A percentile compares a stretch with the other conserved stretches of the same genome.
Evolutionary conservation across 2,329 filamentous ascomycete genomes (phyloP).

Genomic region (Lachnellula cervina): DNA sequence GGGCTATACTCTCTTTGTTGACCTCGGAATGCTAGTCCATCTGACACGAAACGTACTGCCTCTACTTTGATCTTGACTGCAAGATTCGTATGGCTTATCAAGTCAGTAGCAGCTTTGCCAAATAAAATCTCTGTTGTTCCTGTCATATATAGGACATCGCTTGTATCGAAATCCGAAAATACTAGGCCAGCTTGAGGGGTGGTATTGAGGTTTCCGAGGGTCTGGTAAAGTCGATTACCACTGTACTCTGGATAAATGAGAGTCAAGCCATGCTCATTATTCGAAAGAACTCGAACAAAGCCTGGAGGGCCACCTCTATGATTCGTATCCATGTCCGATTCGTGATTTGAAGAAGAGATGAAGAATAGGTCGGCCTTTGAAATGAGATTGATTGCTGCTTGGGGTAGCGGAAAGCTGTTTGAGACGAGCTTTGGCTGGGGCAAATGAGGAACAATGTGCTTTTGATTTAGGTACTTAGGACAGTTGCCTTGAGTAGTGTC

Average conservation of each 20-base stretch:
- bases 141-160: constrained; percentile 67
- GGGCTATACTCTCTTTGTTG: constrained; percentile 56
- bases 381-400: constrained; percentile 45
- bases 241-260: constrained; percentile 77
- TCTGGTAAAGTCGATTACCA: constrained; percentile 80
- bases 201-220: constrained; percentile 67
- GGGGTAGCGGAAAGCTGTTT: constrained; percentile 34
- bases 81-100: constrained; percentile 67
- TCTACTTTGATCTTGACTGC: constrained; percentile 63
- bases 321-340: constrained; percentile 74
- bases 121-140: constrained; percentile 63
- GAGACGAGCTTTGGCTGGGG: constrained; percentile 50
- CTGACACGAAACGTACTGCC: constrained; percentile 56
- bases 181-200: constrained; percentile 65
- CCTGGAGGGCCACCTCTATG: constrained; percentile 70
- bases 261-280: constrained; percentile 38
- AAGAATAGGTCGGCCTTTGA: constrained; percentile 70
- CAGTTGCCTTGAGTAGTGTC: constrained; percentile 56
- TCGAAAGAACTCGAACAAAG: constrained; percentile 65
- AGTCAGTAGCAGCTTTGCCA: constrained; percentile 53
- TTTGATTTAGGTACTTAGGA: constrained; percentile 81
- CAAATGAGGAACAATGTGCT: constrained; percentile 51
- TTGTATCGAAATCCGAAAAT: constrained; percentile 69
- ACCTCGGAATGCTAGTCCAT: constrained; percentile 66
- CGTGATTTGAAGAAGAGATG: constrained; percentile 60